Evolutionary conservation across 345 rosid species (phyloP), one percentile per base, ranked within the genome.

Genomic region (Eutrema heterophyllum): DNA sequence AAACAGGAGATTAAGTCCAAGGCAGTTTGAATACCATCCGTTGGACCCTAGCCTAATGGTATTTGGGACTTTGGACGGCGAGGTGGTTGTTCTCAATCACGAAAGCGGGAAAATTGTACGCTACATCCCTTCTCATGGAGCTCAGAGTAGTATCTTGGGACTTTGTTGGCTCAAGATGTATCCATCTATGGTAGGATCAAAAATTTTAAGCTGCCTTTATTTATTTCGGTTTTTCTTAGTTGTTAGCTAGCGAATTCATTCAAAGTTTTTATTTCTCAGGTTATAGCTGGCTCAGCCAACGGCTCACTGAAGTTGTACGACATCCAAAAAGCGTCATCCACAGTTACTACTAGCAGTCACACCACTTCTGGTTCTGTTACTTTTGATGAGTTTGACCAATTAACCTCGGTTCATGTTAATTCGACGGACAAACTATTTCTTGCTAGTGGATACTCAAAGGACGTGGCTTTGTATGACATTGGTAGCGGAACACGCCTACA

Each of bases 11-110:
- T 83, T 88, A 60, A 85, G 96, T 74, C 98, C 97, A 6, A 87
- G 98, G 85, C 98, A 94, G 74, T 91, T 94, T 76, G 98, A 94
- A 78, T 94, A 94, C 82, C 95, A 94, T 83, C 97, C 97, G 13
- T 72, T 91, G 61, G 71, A 86, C 77, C 80, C 90, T 64, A 79
- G 88, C 77, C 72, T 94, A 48, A 86, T 94, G 93, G 97, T 88
- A 33, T 87, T 86, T 81, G 97, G 97, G 60, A 94, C 98, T 75
- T 79, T 94, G 72, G 97, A 94, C 68, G 98, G 98, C 39, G 97
- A 91, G 81, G 91, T 94, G 24, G 86, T 94, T 66, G 90, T 89
- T 58, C 79, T 94, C 70, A 94, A 94, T 86, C 97, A 91, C 44
- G 98, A 91, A 83, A 88, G 73, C 60, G 90, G 82, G 78, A 91